Conservation (phyloP, 1,284 basidiomycete genomes). For the Ganoderma lucidum region DNA sequence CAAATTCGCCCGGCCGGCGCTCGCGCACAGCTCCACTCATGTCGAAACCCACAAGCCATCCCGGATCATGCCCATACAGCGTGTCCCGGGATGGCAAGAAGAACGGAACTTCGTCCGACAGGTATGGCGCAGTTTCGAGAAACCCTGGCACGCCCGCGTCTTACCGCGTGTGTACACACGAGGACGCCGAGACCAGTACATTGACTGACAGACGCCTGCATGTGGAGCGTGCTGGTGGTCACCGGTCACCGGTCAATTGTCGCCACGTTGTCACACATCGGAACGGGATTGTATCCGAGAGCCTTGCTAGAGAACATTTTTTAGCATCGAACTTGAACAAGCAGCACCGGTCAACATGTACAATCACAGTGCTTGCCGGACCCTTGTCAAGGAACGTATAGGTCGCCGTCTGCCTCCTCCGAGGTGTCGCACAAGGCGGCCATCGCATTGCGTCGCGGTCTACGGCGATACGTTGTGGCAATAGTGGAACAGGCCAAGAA, state of each 20-base stretch:
- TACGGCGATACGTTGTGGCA: too few species aligned
- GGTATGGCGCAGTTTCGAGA: too few species aligned
- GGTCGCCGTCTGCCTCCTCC: not conserved
- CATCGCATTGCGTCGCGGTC: not conserved
- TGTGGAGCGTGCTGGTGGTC: too few species aligned
- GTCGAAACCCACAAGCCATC: not conserved
- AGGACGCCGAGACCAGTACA: not conserved
- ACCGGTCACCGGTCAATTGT: too few species aligned
- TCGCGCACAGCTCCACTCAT: not conserved
- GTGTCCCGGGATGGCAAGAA: too few species aligned
- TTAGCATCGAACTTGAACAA: too few species aligned
- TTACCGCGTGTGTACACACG: not conserved
- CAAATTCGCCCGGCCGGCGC: not conserved
- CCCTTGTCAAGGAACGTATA: not conserved
- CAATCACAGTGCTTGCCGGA: too few species aligned
- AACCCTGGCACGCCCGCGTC: not conserved
- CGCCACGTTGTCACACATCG: too few species aligned
- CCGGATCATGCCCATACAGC: not conserved
- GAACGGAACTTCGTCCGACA: not conserved
- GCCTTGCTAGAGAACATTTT: too few species aligned
- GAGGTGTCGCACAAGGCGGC: not conserved
- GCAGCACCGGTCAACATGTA: too few species aligned
- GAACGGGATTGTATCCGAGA: too few species aligned
- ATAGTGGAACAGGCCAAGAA: too few species aligned
- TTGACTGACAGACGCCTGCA: not conserved